Base-by-base conservation (phyloP, 805 yeast genomes). In the Candida pini region DNA sequence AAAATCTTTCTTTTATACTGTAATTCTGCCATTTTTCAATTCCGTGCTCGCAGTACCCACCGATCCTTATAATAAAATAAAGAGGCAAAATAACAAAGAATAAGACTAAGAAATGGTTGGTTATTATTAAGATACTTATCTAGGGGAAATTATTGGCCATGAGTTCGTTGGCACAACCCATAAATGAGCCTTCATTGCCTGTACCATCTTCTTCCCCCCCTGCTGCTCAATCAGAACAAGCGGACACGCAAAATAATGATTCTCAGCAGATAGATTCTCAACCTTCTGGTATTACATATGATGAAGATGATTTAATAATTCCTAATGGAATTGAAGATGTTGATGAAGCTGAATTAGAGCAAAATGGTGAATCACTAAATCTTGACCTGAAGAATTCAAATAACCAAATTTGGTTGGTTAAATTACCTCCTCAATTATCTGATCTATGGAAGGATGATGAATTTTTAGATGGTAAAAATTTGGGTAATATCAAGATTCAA, bases 321-420 rank as follows among this genome's bases (percentile, higher is more conserved):
- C 62, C 64, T 13, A 48, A 48, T 25, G 64, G 63, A 33, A 61
- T 59, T 17, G 63, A 55, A 25, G 62, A 56, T 12, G 44, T 59
- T 5, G 55, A 58, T 30, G 65, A 56, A 36, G 44, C 55, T 20
- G 54, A 55, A 37, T 48, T 63, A 53, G 46, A 73, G 55, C 51
- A 51, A 20, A 46, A 60, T 40, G 67, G 81, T 48, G 95, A 82
- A 60, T 70, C 85, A 10, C 68, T 89, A 20, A 94, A 92, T 56
- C 66, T 92, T 58, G 85, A 88, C 53, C 60, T 88, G 33, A 42
- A 67, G 2, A 64, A 67, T 20, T 75, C 80, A 12, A 68, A 62
- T 31, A 80, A 82, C 49, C 87, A 87, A 47, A 80, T 92, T 27
- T 92, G 97, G 98, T 66, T 92, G 16, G 95, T 92, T 17, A 76